Evolutionary conservation across 2,329 filamentous ascomycete genomes (phyloP).

Genomic region (Akanthomyces dipterigenus): DNA sequence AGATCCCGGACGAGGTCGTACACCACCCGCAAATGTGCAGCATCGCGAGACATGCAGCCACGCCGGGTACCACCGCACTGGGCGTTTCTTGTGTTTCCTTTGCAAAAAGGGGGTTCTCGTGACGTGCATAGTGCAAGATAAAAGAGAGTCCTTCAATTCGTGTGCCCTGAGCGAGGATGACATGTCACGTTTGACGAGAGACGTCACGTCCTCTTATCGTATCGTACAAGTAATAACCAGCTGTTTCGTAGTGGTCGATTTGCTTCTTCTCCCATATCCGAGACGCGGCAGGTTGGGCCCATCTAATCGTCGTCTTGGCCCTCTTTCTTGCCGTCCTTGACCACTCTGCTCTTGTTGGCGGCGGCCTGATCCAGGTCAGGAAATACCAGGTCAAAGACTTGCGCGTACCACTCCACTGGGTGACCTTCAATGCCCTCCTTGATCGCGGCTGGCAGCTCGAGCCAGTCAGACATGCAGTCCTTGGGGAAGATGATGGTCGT

Average conservation of each 20-base stretch:
- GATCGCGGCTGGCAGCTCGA: conserved; percentile 97
- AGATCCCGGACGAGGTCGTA: neutral
- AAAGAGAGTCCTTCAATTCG: neutral
- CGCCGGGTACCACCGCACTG: neutral
- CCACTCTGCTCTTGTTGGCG: conserved; percentile 67
- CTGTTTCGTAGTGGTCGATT: neutral
- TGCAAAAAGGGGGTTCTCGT: too few species aligned
- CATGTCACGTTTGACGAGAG: neutral
- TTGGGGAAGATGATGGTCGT: conserved; percentile 90
- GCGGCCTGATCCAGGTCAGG: conserved; percentile 65
- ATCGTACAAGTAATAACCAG: neutral
- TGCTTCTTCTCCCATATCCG: neutral
- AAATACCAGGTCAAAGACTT: conserved; percentile 91
- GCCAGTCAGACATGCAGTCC: conserved; percentile 95
- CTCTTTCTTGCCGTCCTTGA: conserved; percentile 45
- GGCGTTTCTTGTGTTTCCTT: neutral
- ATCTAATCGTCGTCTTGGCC: conserved; percentile 30
- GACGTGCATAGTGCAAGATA: too few species aligned
- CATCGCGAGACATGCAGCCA: neutral
- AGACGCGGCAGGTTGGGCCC: neutral
- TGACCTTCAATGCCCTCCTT: conserved; percentile 92
- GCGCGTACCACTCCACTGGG: conserved; percentile 86
- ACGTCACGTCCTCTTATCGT: neutral
- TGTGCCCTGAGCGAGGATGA: neutral
- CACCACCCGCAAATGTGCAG: neutral